Evolutionary conservation across 2,329 filamentous ascomycete genomes (phyloP), one percentile per base, ranked within the genome.

Genomic region (Ophioceras dolichostomum): DNA sequence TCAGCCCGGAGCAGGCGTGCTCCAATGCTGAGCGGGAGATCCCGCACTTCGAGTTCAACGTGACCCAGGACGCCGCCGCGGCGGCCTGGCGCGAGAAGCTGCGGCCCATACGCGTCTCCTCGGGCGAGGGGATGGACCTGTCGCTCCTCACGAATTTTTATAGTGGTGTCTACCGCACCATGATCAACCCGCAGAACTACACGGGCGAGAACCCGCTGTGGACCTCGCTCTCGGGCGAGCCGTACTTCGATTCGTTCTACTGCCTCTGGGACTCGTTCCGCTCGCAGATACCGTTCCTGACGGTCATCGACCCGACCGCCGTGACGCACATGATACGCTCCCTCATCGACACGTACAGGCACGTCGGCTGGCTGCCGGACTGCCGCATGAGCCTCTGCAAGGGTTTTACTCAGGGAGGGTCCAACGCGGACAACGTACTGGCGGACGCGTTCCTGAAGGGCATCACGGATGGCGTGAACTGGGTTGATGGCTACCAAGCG

Each of bases 161-260:
- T 65, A 81, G 75, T 31, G 79, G 78, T 3, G 65, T 77, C n/a
- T 85, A 85, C 49, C 64, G 79, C n/a, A 69, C 74, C 3, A 73
- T 83, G 69, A 73, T 84, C 42, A 79, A 73, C 37, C 80, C 80
- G 3, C 79, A 84, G 47, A 80, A 84, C 47, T 83, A 83, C 46
- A 83, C 80, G 0, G 76, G 76, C 0, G 80, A 85, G 51, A 85
- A 84, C 39, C 76, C 77, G 2, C 51, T 76, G 0, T 85, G 79
- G 77, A 47, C 68, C 2, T 76, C 69, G 20, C 45, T 68, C 2
- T 77, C 70, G 30, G 61, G 61, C 2, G 78, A 83, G 51, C 79
- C 79, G 1, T 85, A 84, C 48, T 85, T 79, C 49, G 80, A 85
- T 52, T 82, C 76, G 1, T 83, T 79, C 47, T 87, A 86, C 53